Percentiles rank a stretch among this genome's conserved stretches.
Conservation (phyloP, 2,329 filamentous ascomycete species). For the Myrmaecium sp. region DNA sequence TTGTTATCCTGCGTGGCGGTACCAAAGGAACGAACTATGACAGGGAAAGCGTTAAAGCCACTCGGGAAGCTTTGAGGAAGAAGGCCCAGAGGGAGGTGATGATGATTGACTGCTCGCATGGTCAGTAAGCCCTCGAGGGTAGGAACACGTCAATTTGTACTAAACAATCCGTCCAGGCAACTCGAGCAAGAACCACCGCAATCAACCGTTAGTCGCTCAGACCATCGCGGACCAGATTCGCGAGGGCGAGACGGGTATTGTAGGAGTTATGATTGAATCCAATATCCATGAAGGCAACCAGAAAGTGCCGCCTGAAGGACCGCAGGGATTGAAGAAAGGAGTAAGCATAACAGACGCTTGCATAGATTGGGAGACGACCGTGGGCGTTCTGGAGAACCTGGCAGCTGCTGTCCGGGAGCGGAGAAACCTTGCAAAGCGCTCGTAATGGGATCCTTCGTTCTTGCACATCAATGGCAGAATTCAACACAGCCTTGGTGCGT, state of each 20-base stretch:
- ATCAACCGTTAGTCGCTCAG: conserved; percentile 86
- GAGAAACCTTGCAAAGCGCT: no score
- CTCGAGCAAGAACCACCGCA: conserved; percentile 92
- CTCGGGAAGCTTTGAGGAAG: conserved; percentile 60
- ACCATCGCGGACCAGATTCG: conserved; percentile 70
- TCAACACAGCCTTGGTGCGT: no score
- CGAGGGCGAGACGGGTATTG: conserved; percentile 70
- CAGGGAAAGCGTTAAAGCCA: conserved; percentile 60
- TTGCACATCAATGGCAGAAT: no score
- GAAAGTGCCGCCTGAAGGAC: conserved; percentile 74
- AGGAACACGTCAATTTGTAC: background rate
- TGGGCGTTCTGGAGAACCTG: conserved; percentile 66
- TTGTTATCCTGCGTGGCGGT: conserved; percentile 86
- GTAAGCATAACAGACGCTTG: conserved; percentile 94
- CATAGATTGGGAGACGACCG: conserved; percentile 80
- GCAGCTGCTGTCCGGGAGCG: conserved; percentile 68
- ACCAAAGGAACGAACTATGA: conserved; percentile 90
- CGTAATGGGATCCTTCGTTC: no score
- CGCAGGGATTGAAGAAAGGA: conserved; percentile 62
- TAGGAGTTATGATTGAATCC: conserved; percentile 98
- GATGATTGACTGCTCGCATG: conserved; percentile 98
- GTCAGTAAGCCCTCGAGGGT: conserved; percentile 37
- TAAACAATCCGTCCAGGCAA: conserved; percentile 43
- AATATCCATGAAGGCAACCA: conserved; percentile 72
- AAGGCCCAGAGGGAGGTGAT: conserved; percentile 78